Base-by-base conservation (phyloP, 2,329 filamentous ascomycete genomes). In the Pseudogymnoascus pannorum region DNA sequence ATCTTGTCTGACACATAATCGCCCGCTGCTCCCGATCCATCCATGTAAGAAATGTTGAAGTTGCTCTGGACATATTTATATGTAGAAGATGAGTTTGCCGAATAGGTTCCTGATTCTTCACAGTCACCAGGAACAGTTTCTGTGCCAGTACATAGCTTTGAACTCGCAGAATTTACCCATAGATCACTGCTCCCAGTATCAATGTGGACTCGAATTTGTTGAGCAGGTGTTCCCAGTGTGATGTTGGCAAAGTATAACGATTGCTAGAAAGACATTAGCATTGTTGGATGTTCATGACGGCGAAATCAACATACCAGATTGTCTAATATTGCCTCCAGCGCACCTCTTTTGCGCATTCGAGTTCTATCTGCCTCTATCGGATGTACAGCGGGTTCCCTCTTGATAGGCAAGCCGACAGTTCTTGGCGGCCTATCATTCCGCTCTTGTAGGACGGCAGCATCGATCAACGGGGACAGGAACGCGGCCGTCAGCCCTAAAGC, bases 21-120 rank as follows among this genome's bases (percentile, higher is more conserved):
- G 33, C 92, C 92, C 1, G 76, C 72, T 0, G 91, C 89, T 4
- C 86, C 85, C 0, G 89, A 89, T 51, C 89, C 89, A 74, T 96
- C 92, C 40, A 89, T 87, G 67, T 96, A 96, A 1, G 86, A 86
- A 65, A 96, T 96, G 75, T 93, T 92, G 77, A 97, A 96, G 63
- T 85, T 79, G 69, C 83, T 86, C 65, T 85, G 86, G 60, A 96
- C 74, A 70, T 87, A 91, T 33, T 80, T 69, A 73, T 92, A 93
- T 2, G 91, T 89, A 1, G 88, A 91, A 0, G 91, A 96, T 1
- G 78, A 74, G 71, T 89, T 87, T 40, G 88, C 81, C 44, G 75
- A 72, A 73, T 92, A 96, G 1, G 85, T 85, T 12, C 89, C 90
- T 1, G 84, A 81, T 16, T 74, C 75, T 5, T 73, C 68, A 70